phyloP scores from a whole-genome alignment of 2,329 filamentous ascomycete genomes.

The Neonectria coccinea region DNA sequence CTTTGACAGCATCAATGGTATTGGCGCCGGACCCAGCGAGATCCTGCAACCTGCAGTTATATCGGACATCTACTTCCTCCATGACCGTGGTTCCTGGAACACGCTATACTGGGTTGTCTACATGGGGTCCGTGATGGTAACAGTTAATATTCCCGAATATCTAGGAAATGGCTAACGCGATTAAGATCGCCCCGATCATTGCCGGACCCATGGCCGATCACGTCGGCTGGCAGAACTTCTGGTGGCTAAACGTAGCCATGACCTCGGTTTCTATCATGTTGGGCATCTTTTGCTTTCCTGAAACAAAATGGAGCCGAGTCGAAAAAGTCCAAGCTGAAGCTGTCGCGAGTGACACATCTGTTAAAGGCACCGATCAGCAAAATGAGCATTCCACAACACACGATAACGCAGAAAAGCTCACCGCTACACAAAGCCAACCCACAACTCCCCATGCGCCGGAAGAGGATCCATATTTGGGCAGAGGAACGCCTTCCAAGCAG shows the following conservation, averaged over 20 bases:
- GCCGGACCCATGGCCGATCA: constrained; percentile 17
- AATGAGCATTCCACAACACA: background rate
- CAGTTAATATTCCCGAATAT: background rate
- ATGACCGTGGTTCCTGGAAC: constrained; percentile 12
- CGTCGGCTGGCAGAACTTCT: constrained; percentile 14
- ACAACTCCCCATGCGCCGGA: background rate
- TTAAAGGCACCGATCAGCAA: constrained; percentile 3
- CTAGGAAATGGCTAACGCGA: background rate
- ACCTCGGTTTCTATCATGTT: constrained; percentile 3
- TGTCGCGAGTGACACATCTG: background rate
- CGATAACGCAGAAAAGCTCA: background rate
- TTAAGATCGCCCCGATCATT: constrained; percentile 4
- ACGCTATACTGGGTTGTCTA: constrained; percentile 10
- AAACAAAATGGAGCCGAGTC: constrained; percentile 6
- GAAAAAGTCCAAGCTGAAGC: background rate
- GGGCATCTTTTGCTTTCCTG: constrained; percentile 4
- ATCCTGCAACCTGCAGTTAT: constrained; percentile 4
- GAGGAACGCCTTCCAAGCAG: constrained; percentile 7
- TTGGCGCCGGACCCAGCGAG: constrained; percentile 1
- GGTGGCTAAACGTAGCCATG: constrained; percentile 19
- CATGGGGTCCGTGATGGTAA: constrained; percentile 9
- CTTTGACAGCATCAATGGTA: background rate
- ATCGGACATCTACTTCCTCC: constrained; percentile 11
- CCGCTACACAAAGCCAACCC: background rate
- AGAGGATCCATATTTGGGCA: constrained; percentile 4